These are phyloP conservation scores for Drechslerella stenobrocha DNA, from an alignment of 2,329 filamentous ascomycete species.

Conservation along the genomic window DNA sequence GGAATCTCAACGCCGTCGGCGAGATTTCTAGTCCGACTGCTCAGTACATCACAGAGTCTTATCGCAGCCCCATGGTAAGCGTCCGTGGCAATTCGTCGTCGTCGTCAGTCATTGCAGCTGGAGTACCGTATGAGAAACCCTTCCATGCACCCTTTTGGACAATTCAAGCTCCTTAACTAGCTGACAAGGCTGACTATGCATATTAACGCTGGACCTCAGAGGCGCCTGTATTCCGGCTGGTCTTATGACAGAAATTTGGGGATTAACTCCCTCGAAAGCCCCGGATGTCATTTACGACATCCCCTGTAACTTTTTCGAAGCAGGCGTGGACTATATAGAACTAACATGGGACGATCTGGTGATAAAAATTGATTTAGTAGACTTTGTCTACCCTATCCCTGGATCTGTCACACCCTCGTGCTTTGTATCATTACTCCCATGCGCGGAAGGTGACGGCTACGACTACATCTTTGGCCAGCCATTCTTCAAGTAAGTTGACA, in stretches of 20 bases:
- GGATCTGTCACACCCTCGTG: neutral
- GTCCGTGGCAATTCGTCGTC: neutral
- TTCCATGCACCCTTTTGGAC: too few species aligned
- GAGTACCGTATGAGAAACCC: too few species aligned
- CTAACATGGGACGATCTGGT: neutral
- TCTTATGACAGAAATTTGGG: neutral
- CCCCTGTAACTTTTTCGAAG: neutral
- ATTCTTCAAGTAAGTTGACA: slow-evolving; percentile 5
- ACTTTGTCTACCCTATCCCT: neutral
- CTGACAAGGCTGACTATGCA: too few species aligned
- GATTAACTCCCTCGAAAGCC: neutral
- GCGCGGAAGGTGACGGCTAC: neutral
- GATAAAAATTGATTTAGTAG: slow-evolving; percentile 6
- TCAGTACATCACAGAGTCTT: neutral
- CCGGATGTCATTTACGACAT: neutral
- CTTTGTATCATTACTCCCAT: neutral
- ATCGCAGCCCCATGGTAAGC: neutral
- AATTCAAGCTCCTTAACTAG: too few species aligned
- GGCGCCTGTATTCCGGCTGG: neutral
- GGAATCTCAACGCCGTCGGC: neutral
- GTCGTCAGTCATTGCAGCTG: neutral
- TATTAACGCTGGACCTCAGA: neutral
- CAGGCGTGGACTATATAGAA: neutral
- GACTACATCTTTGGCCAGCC: slow-evolving; percentile 10
- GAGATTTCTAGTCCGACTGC: neutral